Percentiles rank a stretch among this genome's conserved stretches.
Conservation (phyloP, 1,284 basidiomycete species). For the Cerrena zonata region DNA sequence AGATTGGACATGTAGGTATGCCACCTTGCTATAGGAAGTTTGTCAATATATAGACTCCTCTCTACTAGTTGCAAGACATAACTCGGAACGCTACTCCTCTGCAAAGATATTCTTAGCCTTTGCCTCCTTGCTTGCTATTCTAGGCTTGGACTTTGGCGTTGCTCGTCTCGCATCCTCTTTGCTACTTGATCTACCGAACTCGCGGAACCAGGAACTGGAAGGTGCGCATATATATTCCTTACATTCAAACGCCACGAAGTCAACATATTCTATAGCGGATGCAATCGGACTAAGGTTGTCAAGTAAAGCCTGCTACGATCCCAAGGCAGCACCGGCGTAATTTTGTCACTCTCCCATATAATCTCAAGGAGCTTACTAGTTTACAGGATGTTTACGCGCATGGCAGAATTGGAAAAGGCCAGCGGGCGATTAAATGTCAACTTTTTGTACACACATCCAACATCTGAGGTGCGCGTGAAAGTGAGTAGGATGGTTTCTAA, state of each 20-base stretch:
- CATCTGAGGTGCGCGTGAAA: slow-evolving; percentile 62
- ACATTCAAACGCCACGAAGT: no score
- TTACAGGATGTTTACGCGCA: slow-evolving; percentile 61
- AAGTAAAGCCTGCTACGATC: slow-evolving; percentile 78
- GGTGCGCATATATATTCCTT: no score
- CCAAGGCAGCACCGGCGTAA: slow-evolving; percentile 67
- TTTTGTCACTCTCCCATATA: slow-evolving; percentile 17
- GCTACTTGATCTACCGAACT: slow-evolving; percentile 77
- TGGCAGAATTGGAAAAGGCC: slow-evolving; percentile 47
- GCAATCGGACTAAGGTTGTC: slow-evolving; percentile 70
- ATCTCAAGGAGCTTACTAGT: slow-evolving; percentile 1
- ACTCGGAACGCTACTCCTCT: slow-evolving; percentile 62
- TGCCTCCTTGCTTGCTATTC: slow-evolving; percentile 42
- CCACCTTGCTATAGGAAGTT: background rate
- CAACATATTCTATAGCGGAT: no score
- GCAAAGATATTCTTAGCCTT: slow-evolving; percentile 51
- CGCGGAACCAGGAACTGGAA: slow-evolving; percentile 76
- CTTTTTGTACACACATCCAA: slow-evolving; percentile 75
- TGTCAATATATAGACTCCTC: slow-evolving; percentile 6
- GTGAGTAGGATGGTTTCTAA: slow-evolving; percentile 32
- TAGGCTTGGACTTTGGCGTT: slow-evolving; percentile 56
- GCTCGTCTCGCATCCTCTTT: slow-evolving; percentile 44
- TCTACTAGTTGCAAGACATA: slow-evolving; percentile 80
- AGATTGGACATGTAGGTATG: slow-evolving; percentile 81
- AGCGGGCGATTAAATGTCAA: slow-evolving; percentile 31